Evolutionary conservation across 164 flowering plant species (phyloP), one percentile per base, ranked within the genome.

Genomic region (Vitis amurensis): DNA sequence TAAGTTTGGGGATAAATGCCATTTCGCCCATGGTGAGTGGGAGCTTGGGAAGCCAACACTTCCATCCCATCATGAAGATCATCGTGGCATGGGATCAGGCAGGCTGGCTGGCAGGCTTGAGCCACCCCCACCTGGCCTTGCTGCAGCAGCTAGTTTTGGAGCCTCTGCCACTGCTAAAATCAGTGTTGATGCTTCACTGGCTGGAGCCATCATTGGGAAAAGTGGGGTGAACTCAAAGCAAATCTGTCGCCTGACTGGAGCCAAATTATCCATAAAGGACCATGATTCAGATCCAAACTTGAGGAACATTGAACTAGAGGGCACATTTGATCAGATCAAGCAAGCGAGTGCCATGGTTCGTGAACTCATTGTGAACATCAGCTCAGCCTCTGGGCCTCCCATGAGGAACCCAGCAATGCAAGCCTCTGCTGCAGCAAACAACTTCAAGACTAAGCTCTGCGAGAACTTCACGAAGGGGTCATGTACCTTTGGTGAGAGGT

Each of bases 231-330:
- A 91, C 79, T 89, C 93, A 0, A 91, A 89, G 82, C 88, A 91
- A 48, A 85, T 91, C 4, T 87, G 92, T 74, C 87, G 88, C 0
- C 50, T 77, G 44, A 88, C 93, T 0, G 97, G 93, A 19, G 93
- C 86, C 27, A 91, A 87, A 79, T 88, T 91, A 23, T 76, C 90
- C 5, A 85, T 91, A 19, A 69, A 82, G 49, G 93, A 91, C 3
- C 88, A 89, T 47, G 97, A 91, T 29, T 64, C 87, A 14, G 91
- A 89, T 76, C 81, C 88, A 0, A 86, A 74, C 66, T 62, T 84
- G 69, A 83, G 80, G 83, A 91, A 91, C 79, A 89, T 91, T 31
- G 97, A 91, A 77, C 86, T 91, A 0, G 97, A 91, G 71, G 97
- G 97, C 3, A 79, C 87, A 9, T 84, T 88, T 74, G 97, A 91